These are phyloP conservation scores for Cardamine occulta DNA, from an alignment of 345 rosid genomes.

Conservation along the genomic window DNA sequence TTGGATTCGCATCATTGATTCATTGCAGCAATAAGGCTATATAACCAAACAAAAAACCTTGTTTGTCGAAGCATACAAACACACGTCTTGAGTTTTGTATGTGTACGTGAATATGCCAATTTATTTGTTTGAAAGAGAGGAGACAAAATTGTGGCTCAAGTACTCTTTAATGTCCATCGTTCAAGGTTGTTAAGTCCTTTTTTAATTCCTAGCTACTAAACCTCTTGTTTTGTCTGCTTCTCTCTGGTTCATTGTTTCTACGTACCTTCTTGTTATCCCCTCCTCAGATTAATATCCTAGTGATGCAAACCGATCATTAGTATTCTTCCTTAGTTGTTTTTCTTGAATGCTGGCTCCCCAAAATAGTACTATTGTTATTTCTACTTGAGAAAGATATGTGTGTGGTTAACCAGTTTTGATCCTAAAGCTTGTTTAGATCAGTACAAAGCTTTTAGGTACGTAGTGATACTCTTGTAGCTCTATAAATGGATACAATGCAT, in stretches of 20 bases:
- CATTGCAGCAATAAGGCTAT: conserved; percentile 16
- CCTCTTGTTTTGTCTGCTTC: not conserved
- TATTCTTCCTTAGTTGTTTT: not conserved
- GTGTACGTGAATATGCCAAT: conserved; percentile 30
- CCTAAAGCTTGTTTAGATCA: conserved; percentile 8
- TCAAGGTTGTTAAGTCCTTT: conserved; percentile 24
- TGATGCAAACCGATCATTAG: not conserved
- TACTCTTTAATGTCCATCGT: conserved; percentile 6
- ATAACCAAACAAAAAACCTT: conserved; percentile 34
- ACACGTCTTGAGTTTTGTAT: conserved; percentile 28
- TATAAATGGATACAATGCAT: conserved; percentile 10
- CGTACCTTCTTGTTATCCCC: not conserved
- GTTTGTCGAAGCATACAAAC: conserved; percentile 12
- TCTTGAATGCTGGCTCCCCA: no score
- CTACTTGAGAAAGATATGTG: conserved; percentile 6
- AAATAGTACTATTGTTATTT: not conserved
- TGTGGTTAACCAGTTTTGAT: conserved; percentile 10
- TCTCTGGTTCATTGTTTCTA: conserved; percentile 7
- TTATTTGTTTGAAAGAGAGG: conserved; percentile 37
- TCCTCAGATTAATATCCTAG: not conserved
- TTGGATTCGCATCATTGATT: conserved; percentile 33
- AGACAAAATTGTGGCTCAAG: conserved; percentile 46
- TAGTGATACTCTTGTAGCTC: conserved; percentile 13
- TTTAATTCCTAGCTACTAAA: conserved; percentile 12
- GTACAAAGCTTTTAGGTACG: conserved; percentile 4